These are phyloP conservation scores for Lentithecium fluviatile DNA, from an alignment of 495 filamentous ascomycete genomes.

Conservation along the genomic window DNA sequence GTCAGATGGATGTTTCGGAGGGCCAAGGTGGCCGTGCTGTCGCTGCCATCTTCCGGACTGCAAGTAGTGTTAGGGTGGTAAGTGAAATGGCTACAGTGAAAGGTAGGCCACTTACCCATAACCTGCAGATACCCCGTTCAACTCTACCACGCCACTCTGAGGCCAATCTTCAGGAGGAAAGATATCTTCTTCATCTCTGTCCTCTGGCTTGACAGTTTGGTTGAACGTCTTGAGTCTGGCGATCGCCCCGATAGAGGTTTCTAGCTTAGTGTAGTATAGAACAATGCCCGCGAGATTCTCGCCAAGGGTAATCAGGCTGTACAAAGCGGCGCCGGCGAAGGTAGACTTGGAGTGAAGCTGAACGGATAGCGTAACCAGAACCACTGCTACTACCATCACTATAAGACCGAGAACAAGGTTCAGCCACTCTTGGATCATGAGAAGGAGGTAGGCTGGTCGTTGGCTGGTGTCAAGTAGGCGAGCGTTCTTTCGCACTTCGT, in stretches of 20 bases:
- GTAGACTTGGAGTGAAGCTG: constrained; percentile 24
- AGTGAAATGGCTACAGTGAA: neutral
- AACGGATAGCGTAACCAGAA: constrained; percentile 8
- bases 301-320: constrained; percentile 26
- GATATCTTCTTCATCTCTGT: constrained; percentile 8
- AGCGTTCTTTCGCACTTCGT: constrained; percentile 10
- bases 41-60: neutral
- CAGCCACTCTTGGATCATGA: constrained; percentile 21
- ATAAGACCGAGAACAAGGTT: constrained; percentile 11
- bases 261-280: constrained; percentile 31
- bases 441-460: constrained; percentile 16
- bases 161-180: constrained; percentile 12
- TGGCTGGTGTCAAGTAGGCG: constrained; percentile 7
- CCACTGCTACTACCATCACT: constrained; percentile 16
- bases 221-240: constrained; percentile 33
- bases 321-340: constrained; percentile 15
- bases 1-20: constrained; percentile 34
- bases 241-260: constrained; percentile 39
- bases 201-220: constrained; percentile 6
- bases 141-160: constrained; percentile 5
- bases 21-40: constrained; percentile 1
- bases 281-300: constrained; percentile 32
- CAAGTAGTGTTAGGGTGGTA: too few relatives aligned
- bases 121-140: constrained; percentile 11
- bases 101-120: constrained; percentile 1